phyloP scores from a whole-genome alignment of 2,329 filamentous ascomycete species.

The Nigrospora oryzae region DNA sequence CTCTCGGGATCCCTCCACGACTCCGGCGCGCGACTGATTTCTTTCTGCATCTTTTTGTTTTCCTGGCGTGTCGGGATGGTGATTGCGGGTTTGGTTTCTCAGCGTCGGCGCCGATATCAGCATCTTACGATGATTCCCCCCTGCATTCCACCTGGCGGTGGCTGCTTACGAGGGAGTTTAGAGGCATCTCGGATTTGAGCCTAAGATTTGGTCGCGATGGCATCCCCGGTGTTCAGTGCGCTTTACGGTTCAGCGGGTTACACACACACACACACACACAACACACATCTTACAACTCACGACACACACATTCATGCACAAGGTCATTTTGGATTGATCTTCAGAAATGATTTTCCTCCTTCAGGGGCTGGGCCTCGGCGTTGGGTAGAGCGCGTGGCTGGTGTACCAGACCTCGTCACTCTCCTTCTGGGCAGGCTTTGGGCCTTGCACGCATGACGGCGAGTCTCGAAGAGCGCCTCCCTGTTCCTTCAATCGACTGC shows the following conservation, averaged over 20 bases:
- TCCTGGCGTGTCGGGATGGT: slow-evolving; percentile 13
- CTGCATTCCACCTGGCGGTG: slow-evolving; percentile 14
- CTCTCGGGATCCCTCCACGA: no score
- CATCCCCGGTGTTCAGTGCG: slow-evolving; percentile 19
- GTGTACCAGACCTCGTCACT: neutral
- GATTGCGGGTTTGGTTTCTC: slow-evolving; percentile 14
- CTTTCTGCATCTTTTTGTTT: slow-evolving; percentile 20
- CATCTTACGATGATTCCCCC: slow-evolving; percentile 15
- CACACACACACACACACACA: slow-evolving; percentile 3
- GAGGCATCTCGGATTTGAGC: slow-evolving; percentile 16
- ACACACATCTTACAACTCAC: no score
- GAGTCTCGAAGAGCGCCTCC: no score
- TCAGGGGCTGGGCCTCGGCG: neutral
- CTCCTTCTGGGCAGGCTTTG: neutral
- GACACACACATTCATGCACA: slow-evolving; percentile 10
- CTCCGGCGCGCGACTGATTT: slow-evolving; percentile 3
- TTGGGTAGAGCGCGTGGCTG: slow-evolving; percentile 1
- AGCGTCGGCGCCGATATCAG: slow-evolving; percentile 20
- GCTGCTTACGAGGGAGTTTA: slow-evolving; percentile 16
- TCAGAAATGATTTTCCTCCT: neutral
- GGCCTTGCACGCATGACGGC: neutral
- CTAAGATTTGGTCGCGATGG: slow-evolving; percentile 16
- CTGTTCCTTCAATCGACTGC: no score
- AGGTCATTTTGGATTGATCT: slow-evolving; percentile 4
- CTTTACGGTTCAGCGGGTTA: slow-evolving; percentile 16